Base-by-base conservation (phyloP, 352 stramenopile genomes). In the Phytophthora megakarya region DNA sequence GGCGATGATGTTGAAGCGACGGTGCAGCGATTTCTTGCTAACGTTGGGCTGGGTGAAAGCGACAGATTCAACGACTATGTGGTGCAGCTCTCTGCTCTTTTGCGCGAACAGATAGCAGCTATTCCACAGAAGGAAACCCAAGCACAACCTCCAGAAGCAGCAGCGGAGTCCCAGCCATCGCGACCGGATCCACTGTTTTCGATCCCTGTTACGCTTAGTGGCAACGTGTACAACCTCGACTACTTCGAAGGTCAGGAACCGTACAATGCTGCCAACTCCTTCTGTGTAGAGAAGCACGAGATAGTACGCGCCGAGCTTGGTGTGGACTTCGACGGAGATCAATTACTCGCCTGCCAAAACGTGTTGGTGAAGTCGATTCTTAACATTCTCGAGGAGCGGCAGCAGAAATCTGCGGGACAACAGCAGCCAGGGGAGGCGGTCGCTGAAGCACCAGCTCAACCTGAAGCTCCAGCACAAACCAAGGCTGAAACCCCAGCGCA, bases 241-340 rank as follows among this genome's bases (percentile, higher is more conserved):
- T 94, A 86, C 72, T 89, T 80, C 44, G 69, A 76, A 42, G 76
- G 79, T 5, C 75, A 94, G 37, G 76, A 92, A 45, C 78, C 76
- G 0, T 69, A 65, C 15, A 70, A 69, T 54, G 81, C 76, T 18
- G 81, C 84, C 21, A 89, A 89, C 35, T 73, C 65, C 13, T 92
- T 94, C 50, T 94, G 85, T 46, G 72, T 85, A 21, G 80, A 90
- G 63, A 89, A 90, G 65, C 67, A 89, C 52, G 76, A 89, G 60
- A 61, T 76, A 7, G 56, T 92, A 26, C 76, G 76, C 19, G 61
- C 64, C 3, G 75, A 89, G 57, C 23, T 86, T 19, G 81, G 77
- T 11, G 32, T 81, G 3, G 67, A 81, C 9, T 89, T 93, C 46
- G 70, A 86, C 39, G 76, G 72, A 37, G 65, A 89, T 19, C 72